These are phyloP conservation scores for Combretum micranthum DNA, from an alignment of 345 rosid genomes.

Conservation along the genomic window DNA sequence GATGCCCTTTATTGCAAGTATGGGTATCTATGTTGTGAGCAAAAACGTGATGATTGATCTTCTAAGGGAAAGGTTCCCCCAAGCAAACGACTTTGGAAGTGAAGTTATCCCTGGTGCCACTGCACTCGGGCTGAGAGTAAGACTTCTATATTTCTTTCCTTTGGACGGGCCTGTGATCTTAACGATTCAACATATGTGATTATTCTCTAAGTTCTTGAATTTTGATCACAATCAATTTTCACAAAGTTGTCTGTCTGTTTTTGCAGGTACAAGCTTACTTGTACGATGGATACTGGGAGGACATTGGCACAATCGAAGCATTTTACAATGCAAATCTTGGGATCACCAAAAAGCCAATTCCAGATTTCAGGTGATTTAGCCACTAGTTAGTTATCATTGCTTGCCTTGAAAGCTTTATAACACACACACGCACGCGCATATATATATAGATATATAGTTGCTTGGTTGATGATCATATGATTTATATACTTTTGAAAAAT, in stretches of 20 bases:
- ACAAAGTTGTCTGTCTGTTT: constrained; percentile 5
- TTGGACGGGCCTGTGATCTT: neutral
- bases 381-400: too few species aligned
- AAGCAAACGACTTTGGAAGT: constrained; percentile 98
- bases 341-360: constrained; percentile 87
- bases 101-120: constrained; percentile 99
- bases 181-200: too few species aligned
- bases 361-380: constrained; percentile 70
- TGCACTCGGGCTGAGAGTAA: constrained; percentile 77
- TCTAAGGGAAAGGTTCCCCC: constrained; percentile 82
- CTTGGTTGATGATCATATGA: too few species aligned
- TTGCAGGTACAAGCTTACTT: constrained; percentile 90
- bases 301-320: constrained; percentile 95
- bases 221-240: neutral
- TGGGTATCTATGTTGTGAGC: constrained; percentile 96
- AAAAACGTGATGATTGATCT: constrained; percentile 87
- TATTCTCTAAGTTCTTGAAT: neutral
- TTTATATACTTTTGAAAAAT: neutral
- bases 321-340: constrained; percentile 93
- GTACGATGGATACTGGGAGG: constrained; percentile 98
- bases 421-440: too few species aligned
- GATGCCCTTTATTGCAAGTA: constrained; percentile 95
- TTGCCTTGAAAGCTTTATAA: too few species aligned
- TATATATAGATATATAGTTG: too few species aligned
- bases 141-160: constrained; percentile 6